Evolutionary conservation across 1,139 yeast genomes (phyloP).

Genomic region (Protomyces lactucae-debilis): DNA sequence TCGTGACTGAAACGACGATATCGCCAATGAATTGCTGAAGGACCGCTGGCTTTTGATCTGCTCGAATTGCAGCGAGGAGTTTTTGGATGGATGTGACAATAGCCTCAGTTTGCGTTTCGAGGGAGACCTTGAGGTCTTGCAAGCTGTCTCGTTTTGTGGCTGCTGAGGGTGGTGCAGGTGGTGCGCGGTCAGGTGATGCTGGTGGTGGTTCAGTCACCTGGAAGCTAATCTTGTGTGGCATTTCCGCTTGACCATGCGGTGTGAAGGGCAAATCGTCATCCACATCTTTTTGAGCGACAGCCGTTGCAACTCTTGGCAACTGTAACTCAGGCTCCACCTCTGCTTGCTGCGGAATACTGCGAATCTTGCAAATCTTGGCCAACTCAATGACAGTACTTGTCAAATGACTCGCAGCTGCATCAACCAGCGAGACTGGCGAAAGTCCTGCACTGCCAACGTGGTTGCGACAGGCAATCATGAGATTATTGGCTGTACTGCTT

Average conservation of each 20-base stretch:
- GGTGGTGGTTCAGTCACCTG: not conserved
- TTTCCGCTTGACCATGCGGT: not conserved
- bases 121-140: constrained; percentile 65
- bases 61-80: constrained; percentile 49
- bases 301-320: not conserved
- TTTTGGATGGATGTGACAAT: constrained; percentile 88
- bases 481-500: constrained; percentile 68
- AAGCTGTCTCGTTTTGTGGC: not conserved
- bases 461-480: constrained; percentile 74
- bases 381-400: constrained; percentile 70
- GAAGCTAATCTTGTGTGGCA: not conserved
- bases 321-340: not conserved
- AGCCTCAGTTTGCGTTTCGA: constrained; percentile 90
- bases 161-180: too few species aligned
- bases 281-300: not conserved
- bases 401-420: constrained; percentile 73
- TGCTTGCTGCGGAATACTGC: not conserved
- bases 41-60: constrained; percentile 60
- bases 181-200: not conserved
- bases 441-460: constrained; percentile 59
- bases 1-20: constrained; percentile 69
- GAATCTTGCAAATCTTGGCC: constrained; percentile 52
- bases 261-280: not conserved
- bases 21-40: constrained; percentile 67
- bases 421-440: constrained; percentile 67